A percentile compares a stretch with the other conserved stretches of the same genome.
Conservation (phyloP, 306 rosid species). For the Arachis hypogaea region DNA sequence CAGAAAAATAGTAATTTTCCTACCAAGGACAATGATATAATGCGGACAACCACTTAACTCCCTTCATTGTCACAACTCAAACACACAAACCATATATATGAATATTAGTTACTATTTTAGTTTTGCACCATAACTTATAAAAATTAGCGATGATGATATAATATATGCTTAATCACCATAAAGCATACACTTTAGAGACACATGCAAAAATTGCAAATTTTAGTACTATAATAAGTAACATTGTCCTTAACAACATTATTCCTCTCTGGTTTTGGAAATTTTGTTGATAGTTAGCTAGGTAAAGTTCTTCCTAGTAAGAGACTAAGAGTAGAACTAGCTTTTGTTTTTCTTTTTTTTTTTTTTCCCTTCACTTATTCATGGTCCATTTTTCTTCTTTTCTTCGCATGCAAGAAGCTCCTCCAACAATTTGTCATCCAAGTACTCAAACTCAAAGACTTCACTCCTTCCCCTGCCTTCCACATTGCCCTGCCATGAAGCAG, state of each 20-base stretch:
- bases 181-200: neutral
- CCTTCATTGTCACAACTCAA: conserved; percentile 1
- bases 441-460: conserved; percentile 76
- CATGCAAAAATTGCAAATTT: neutral
- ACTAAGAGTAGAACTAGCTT: neutral
- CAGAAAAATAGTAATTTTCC: neutral
- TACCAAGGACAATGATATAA: neutral
- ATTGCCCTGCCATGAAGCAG: conserved; percentile 40
- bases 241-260: conserved; percentile 1
- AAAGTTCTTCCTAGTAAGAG: no score
- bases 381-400: conserved; percentile 45
- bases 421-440: conserved; percentile 66
- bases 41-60: conserved; percentile 8
- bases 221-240: conserved; percentile 13
- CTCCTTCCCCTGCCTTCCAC: conserved; percentile 22
- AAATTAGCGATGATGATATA: neutral
- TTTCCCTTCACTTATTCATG: neutral
- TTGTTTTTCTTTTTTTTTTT: neutral
- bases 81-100: neutral
- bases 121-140: conserved; percentile 18
- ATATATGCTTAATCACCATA: conserved; percentile 24
- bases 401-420: conserved; percentile 87
- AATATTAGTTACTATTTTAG: neutral
- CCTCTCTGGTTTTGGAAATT: neutral
- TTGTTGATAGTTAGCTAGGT: no score